Conservation (phyloP, 345 rosid species). For the Dovyalis caffra region DNA sequence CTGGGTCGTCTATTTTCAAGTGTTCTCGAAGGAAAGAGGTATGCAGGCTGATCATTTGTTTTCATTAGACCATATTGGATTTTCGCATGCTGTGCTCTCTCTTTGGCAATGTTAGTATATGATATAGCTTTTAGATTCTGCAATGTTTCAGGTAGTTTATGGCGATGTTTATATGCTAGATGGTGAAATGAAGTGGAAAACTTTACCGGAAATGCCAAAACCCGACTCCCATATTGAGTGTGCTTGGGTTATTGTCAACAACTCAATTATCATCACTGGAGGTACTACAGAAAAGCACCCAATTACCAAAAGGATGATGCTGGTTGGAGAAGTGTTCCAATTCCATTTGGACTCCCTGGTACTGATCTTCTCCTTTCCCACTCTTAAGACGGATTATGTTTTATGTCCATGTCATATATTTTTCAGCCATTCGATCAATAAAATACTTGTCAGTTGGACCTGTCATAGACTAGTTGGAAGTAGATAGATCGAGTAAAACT, state of each 20-base stretch:
- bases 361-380: constrained; percentile 3
- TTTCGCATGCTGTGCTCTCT: neutral
- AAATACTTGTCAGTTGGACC: neutral
- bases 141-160: constrained; percentile 55
- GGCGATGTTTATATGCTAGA: constrained; percentile 84
- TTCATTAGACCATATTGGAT: neutral
- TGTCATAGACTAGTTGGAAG: neutral
- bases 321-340: constrained; percentile 77
- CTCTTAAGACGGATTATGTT: neutral
- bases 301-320: constrained; percentile 63
- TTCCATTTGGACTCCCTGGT: constrained; percentile 65
- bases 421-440: neutral
- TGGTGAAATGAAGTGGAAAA: constrained; percentile 66
- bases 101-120: too few relatives aligned
- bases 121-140: neutral
- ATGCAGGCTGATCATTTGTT: neutral
- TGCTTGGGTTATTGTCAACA: constrained; percentile 73
- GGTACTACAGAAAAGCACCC: constrained; percentile 91
- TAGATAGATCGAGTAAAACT: too few relatives aligned
- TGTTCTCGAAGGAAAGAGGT: constrained; percentile 88
- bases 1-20: constrained; percentile 78
- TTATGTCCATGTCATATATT: neutral
- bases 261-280: constrained; percentile 67
- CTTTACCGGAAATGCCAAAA: constrained; percentile 72
- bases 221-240: constrained; percentile 80